These are phyloP conservation scores for Nemania diffusa DNA, from an alignment of 2,329 filamentous ascomycete genomes.

Conservation along the genomic window DNA sequence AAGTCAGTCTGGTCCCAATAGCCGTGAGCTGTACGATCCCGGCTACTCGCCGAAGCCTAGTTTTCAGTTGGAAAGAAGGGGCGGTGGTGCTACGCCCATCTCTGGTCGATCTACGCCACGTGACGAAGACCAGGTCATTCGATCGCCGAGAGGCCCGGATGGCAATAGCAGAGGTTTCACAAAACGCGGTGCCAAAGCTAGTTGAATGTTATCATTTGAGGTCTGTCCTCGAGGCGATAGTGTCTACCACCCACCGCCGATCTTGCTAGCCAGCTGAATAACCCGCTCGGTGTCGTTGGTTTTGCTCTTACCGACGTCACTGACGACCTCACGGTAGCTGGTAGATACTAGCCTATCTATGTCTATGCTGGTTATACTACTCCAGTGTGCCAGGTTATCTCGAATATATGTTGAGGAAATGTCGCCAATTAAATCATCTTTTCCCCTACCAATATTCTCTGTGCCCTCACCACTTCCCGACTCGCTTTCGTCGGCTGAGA, in stretches of 20 bases:
- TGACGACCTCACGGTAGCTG: constrained; percentile 90
- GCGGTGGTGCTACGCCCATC: constrained; percentile 49
- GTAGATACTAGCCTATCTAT: constrained; percentile 82
- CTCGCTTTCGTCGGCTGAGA: constrained; percentile 73
- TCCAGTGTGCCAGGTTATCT: constrained; percentile 80
- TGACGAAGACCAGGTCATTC: constrained; percentile 74
- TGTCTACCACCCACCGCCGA: constrained; percentile 89
- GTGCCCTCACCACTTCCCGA: constrained; percentile 39
- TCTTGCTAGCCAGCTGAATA: constrained; percentile 87
- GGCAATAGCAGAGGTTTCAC: constrained; percentile 78
- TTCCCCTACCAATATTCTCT: constrained; percentile 43
- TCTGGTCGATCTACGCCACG: constrained; percentile 60
- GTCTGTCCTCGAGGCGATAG: constrained; percentile 34
- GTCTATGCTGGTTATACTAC: constrained; percentile 73
- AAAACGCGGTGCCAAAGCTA: constrained; percentile 66
- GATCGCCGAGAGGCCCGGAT: constrained; percentile 82
- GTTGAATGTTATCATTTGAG: constrained; percentile 51
- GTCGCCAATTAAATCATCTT: constrained; percentile 65
- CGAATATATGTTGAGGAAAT: constrained; percentile 74
- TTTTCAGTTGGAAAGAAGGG: constrained; percentile 58
- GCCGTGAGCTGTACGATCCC: constrained; percentile 80
- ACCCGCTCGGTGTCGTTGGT: constrained; percentile 80
- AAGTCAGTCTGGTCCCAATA: constrained; percentile 50
- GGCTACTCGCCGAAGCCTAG: constrained; percentile 74
- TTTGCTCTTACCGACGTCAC: constrained; percentile 86